These are phyloP conservation scores for Clavaria fumosa DNA, from an alignment of 768 basidiomycete species.

Conservation along the genomic window DNA sequence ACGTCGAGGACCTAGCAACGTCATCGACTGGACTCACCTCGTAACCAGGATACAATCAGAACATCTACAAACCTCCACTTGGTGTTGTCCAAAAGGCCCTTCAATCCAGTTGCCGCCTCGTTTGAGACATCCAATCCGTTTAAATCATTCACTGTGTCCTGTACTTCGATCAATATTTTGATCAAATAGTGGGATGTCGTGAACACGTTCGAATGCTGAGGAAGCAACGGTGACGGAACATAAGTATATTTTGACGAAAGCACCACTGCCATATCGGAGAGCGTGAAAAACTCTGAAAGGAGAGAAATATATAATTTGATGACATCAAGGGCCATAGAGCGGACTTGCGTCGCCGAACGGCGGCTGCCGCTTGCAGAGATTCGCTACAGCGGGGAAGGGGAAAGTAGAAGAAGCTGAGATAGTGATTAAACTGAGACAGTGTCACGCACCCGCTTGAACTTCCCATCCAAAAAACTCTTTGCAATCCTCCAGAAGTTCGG, in stretches of 20 bases:
- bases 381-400: no score
- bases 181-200: conserved; percentile 69
- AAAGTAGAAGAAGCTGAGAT: no score
- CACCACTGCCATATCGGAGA: conserved; percentile 66
- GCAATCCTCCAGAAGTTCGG: conserved; percentile 93
- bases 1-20: background rate
- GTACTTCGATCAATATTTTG: conserved; percentile 70
- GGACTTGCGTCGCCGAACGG: conserved; percentile 70
- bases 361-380: conserved; percentile 31
- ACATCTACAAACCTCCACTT: conserved; percentile 84
- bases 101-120: conserved; percentile 56
- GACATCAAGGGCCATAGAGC: conserved; percentile 78
- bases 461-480: conserved; percentile 83
- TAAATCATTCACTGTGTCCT: conserved; percentile 75
- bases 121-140: conserved; percentile 62
- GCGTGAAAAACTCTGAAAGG: conserved; percentile 71
- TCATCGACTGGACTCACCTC: conserved; percentile 34
- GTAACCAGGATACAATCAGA: conserved; percentile 63
- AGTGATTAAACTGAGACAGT: conserved; percentile 1
- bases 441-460: conserved; percentile 70
- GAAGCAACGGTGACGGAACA: conserved; percentile 37
- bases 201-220: conserved; percentile 65
- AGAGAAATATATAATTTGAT: conserved; percentile 74
- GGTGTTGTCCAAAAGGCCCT: conserved; percentile 60
- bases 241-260: conserved; percentile 29